phyloP scores from a whole-genome alignment of 331 rosid species.

The Pyracantha coccinea region DNA sequence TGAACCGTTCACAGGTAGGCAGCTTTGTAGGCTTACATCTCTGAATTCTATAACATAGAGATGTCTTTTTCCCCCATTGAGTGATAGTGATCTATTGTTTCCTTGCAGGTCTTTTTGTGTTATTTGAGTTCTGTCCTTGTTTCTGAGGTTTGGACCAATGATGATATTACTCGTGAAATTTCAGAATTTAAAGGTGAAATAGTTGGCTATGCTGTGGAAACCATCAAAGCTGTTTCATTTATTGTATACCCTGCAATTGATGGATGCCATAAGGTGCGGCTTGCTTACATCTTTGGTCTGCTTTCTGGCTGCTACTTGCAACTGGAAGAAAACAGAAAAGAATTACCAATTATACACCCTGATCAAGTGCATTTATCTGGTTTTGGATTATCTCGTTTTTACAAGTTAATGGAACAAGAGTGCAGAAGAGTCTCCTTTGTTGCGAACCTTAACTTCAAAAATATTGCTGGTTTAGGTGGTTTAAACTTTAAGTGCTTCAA shows the following conservation, averaged over 20 bases:
- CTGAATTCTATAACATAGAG: slow-evolving; percentile 2
- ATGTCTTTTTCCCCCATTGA: slow-evolving; percentile 4
- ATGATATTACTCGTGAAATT: slow-evolving; percentile 70
- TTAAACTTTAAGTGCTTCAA: slow-evolving; percentile 61
- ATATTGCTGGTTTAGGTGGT: slow-evolving; percentile 79
- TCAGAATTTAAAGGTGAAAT: slow-evolving; percentile 52
- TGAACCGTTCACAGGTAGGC: slow-evolving; percentile 69
- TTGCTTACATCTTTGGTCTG: slow-evolving; percentile 63
- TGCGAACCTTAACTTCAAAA: slow-evolving; percentile 71
- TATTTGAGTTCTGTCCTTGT: slow-evolving; percentile 65
- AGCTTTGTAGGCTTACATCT: slow-evolving; percentile 16
- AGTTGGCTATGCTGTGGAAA: slow-evolving; percentile 45
- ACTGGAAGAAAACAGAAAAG: slow-evolving; percentile 49
- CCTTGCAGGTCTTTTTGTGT: slow-evolving; percentile 65
- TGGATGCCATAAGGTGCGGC: slow-evolving; percentile 84
- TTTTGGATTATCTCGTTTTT: slow-evolving; percentile 52
- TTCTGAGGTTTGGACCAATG: slow-evolving; percentile 85
- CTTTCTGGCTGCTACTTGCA: slow-evolving; percentile 74
- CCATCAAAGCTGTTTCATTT: slow-evolving; percentile 58
- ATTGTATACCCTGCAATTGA: slow-evolving; percentile 70
- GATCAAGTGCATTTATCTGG: slow-evolving; percentile 39
- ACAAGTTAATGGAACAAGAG: slow-evolving; percentile 65
- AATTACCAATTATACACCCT: slow-evolving; percentile 32
- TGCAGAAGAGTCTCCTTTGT: slow-evolving; percentile 59
- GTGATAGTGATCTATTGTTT: slow-evolving; percentile 18